A percentile compares a stretch with the other conserved stretches of the same genome.
Conservation (phyloP, 805 yeast species). For the Metschnikowia lochheadii region DNA sequence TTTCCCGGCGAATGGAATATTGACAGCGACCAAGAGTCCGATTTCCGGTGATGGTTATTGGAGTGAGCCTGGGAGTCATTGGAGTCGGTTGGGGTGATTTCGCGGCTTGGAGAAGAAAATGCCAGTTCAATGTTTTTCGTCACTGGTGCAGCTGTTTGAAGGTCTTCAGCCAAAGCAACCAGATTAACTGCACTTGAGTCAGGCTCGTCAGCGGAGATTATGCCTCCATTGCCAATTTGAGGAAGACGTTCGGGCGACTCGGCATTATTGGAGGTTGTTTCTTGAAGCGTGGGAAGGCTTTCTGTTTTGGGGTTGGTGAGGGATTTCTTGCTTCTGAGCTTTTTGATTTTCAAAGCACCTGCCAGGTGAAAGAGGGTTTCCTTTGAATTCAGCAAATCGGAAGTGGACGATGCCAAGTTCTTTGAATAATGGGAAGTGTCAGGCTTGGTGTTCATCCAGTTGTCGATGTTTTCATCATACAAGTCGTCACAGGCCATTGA, state of each 20-base stretch:
- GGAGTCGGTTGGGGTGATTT: background rate
- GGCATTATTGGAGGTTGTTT: background rate
- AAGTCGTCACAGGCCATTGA: constrained; percentile 8
- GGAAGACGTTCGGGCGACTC: background rate
- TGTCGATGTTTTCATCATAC: constrained; percentile 11
- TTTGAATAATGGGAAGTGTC: background rate
- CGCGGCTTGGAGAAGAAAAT: background rate
- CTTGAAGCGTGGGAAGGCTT: constrained; percentile 3
- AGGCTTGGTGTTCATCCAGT: constrained; percentile 12
- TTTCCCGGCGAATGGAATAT: background rate
- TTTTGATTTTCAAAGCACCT: constrained; percentile 3
- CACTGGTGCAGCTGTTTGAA: background rate
- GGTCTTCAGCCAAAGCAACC: background rate
- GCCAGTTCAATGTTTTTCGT: background rate
- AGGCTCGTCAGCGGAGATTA: background rate
- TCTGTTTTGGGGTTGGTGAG: background rate
- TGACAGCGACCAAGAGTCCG: constrained; percentile 1
- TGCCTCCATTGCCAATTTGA: background rate
- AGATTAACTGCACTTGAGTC: background rate
- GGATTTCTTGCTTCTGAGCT: constrained; percentile 3
- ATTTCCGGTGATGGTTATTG: background rate
- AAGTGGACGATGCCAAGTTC: background rate
- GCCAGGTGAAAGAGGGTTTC: background rate
- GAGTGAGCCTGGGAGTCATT: background rate
- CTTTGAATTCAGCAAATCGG: background rate